Conservation (phyloP, 306 rosid genomes). For the Alnus rubra region DNA sequence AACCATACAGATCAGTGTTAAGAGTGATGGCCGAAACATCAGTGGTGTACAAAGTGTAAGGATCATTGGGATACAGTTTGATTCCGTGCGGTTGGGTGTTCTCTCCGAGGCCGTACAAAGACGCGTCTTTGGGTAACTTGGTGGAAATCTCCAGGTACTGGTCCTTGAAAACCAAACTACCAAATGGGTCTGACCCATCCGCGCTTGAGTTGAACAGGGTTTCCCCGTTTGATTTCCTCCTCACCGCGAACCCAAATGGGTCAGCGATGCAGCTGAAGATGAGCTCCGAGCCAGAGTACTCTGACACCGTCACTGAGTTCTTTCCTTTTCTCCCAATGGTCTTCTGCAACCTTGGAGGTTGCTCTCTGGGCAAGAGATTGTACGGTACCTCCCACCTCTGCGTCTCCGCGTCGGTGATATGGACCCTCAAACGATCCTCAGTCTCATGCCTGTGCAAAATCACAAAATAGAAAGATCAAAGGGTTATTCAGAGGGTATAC, state of each 20-base stretch:
- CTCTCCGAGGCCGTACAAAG: constrained; percentile 86
- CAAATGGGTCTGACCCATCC: constrained; percentile 52
- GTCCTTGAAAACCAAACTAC: constrained; percentile 76
- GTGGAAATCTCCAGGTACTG: constrained; percentile 93
- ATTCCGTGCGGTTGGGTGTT: constrained; percentile 93
- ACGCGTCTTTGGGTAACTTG: constrained; percentile 68
- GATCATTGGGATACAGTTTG: constrained; percentile 72
- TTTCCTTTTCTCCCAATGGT: constrained; percentile 43
- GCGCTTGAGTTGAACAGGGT: constrained; percentile 65
- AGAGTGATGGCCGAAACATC: constrained; percentile 83
- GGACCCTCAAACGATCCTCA: constrained; percentile 78
- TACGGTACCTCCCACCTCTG: constrained; percentile 97
- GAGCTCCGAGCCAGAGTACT: constrained; percentile 65
- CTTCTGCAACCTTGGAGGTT: constrained; percentile 56
- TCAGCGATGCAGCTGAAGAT: constrained; percentile 68
- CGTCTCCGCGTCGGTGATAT: constrained; percentile 73
- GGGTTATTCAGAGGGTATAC: not conserved
- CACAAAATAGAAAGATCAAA: not conserved
- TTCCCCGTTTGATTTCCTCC: constrained; percentile 77
- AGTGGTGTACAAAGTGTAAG: constrained; percentile 78
- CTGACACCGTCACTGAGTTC: constrained; percentile 44
- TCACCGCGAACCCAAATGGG: constrained; percentile 77
- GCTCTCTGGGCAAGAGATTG: constrained; percentile 70
- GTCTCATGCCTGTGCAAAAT: constrained; percentile 64
- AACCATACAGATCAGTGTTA: constrained; percentile 87